phyloP scores from a whole-genome alignment of 331 rosid genomes.

The Quercus tomentella region DNA sequence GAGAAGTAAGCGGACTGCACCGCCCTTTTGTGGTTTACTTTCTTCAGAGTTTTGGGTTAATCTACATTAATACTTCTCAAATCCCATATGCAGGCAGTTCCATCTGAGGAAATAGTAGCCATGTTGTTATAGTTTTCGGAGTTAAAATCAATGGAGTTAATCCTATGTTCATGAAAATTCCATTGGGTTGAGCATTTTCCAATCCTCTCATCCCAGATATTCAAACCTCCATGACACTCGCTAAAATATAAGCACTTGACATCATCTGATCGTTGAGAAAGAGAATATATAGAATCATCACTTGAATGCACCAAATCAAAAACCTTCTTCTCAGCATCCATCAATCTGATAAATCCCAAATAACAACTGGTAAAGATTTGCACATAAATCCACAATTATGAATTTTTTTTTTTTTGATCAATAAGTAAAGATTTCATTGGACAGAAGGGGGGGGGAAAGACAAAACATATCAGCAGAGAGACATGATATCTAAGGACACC shows the following conservation, averaged over 20 bases:
- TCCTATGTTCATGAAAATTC: slow-evolving; percentile 64
- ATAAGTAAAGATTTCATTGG: too few species aligned
- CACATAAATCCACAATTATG: slow-evolving; percentile 11
- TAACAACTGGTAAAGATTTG: slow-evolving; percentile 59
- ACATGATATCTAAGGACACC: too few species aligned
- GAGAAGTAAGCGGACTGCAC: too few species aligned
- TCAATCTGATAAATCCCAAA: too few species aligned
- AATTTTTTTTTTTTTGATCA: not conserved
- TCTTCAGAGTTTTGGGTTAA: too few species aligned
- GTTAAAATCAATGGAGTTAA: slow-evolving; percentile 68
- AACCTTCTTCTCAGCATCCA: slow-evolving; percentile 39
- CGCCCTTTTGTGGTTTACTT: accelerated
- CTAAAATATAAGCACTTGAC: slow-evolving; percentile 59
- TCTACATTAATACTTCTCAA: slow-evolving; percentile 32
- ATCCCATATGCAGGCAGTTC: slow-evolving; percentile 90
- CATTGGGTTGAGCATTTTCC: slow-evolving; percentile 46
- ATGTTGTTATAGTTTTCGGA: slow-evolving; percentile 43
- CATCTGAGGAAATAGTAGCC: slow-evolving; percentile 83
- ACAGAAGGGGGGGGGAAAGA: too few species aligned
- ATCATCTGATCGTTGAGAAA: slow-evolving; percentile 47
- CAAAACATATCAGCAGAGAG: not conserved
- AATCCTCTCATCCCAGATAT: slow-evolving; percentile 45
- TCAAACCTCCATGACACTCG: slow-evolving; percentile 59
- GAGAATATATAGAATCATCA: slow-evolving; percentile 44
- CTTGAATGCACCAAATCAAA: slow-evolving; percentile 58